Conservation (phyloP, 768 basidiomycete genomes). For the Russula compacta region DNA sequence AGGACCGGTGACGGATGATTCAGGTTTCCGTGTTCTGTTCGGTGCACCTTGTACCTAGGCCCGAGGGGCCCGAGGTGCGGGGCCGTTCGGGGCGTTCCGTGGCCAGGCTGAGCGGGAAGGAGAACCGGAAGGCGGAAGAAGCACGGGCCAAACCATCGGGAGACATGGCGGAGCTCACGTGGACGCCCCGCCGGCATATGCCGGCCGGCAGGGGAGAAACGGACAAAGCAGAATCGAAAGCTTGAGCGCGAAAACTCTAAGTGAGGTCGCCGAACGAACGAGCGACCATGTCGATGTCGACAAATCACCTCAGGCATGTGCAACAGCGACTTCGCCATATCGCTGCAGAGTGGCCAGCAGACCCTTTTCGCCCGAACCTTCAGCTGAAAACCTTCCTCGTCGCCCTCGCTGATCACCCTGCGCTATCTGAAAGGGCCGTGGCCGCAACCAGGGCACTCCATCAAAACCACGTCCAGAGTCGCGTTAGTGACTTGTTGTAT, state of each 20-base stretch:
- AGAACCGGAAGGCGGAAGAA: neutral
- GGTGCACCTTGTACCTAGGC: neutral
- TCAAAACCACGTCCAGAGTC: slow-evolving; percentile 47
- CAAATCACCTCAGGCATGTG: slow-evolving; percentile 32
- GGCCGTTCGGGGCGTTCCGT: too few species aligned
- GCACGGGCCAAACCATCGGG: neutral
- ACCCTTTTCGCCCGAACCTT: slow-evolving; percentile 70
- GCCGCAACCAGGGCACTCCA: slow-evolving; percentile 47
- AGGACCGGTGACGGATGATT: neutral
- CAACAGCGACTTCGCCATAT: slow-evolving; percentile 42
- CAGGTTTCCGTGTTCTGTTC: neutral
- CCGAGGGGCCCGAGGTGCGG: too few species aligned
- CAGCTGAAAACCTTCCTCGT: slow-evolving; percentile 60
- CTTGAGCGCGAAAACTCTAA: too few species aligned
- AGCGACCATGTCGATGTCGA: slow-evolving; percentile 14
- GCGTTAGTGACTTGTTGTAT: slow-evolving; percentile 33
- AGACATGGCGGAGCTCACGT: neutral
- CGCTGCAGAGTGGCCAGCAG: slow-evolving; percentile 55
- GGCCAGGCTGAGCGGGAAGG: too few species aligned
- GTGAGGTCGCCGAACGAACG: too few species aligned
- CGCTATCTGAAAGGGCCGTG: slow-evolving; percentile 52
- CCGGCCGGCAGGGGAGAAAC: neutral
- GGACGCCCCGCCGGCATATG: neutral
- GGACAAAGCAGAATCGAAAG: too few species aligned
- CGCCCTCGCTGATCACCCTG: slow-evolving; percentile 60